These are phyloP conservation scores for Scedosporium aurantiacum DNA, from an alignment of 2,329 filamentous ascomycete species.

Conservation along the genomic window DNA sequence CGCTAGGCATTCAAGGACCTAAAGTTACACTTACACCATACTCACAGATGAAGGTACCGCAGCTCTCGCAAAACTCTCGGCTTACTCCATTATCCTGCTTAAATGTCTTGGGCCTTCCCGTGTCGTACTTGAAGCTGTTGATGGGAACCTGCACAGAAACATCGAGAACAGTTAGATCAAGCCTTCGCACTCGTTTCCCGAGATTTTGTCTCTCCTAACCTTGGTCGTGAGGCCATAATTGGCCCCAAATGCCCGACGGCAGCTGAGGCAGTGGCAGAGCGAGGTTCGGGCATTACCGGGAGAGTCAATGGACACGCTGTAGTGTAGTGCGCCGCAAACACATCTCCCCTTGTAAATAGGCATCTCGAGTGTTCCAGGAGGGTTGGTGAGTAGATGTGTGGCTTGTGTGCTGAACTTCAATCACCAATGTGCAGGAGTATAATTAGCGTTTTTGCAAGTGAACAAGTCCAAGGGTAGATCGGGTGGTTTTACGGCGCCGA, in stretches of 20 bases:
- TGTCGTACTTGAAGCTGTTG: constrained; percentile 16
- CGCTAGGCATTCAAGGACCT: background rate
- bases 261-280: constrained; percentile 22
- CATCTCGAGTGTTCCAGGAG: background rate
- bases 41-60: constrained; percentile 22
- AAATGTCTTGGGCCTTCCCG: constrained; percentile 16
- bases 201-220: constrained; percentile 5
- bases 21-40: constrained; percentile 16
- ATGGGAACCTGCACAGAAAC: constrained; percentile 14
- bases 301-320: constrained; percentile 16
- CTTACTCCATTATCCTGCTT: constrained; percentile 21
- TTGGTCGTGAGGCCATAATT: constrained; percentile 23
- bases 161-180: background rate
- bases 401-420: no score
- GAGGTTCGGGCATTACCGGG: constrained; percentile 18
- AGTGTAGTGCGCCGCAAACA: constrained; percentile 13
- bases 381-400: no score
- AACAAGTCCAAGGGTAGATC: no score
- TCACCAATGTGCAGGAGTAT: no score
- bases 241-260: constrained; percentile 21
- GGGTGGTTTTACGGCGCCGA: no score
- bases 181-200: no score
- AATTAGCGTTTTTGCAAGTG: no score
- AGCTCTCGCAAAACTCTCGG: constrained; percentile 20
- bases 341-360: constrained; percentile 5